Percentiles rank a stretch among this genome's conserved stretches.
Conservation (phyloP, 805 yeast species). For the Komagataella pseudopastoris region DNA sequence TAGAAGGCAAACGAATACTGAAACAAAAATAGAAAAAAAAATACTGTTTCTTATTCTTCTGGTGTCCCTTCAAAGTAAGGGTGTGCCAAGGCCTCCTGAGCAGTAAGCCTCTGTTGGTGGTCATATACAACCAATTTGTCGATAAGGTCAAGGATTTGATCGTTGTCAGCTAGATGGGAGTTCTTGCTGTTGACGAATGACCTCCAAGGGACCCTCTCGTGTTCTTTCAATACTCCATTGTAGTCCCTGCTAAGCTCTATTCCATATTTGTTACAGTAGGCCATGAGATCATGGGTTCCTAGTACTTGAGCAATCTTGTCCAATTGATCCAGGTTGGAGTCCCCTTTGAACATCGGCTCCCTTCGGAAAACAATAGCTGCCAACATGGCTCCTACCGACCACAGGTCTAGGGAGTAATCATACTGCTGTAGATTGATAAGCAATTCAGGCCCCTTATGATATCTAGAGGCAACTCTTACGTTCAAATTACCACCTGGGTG, state of each 20-base stretch:
- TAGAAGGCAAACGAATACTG: background rate
- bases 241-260: constrained; percentile 63
- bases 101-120: constrained; percentile 80
- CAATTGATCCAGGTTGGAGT: constrained; percentile 80
- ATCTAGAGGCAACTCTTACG: constrained; percentile 87
- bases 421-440: constrained; percentile 77
- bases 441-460: constrained; percentile 88
- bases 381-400: constrained; percentile 91
- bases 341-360: constrained; percentile 90
- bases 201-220: constrained; percentile 79
- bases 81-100: constrained; percentile 78
- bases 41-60: background rate
- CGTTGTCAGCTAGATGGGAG: constrained; percentile 44
- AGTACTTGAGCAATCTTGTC: constrained; percentile 80
- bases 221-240: constrained; percentile 53
- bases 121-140: constrained; percentile 74
- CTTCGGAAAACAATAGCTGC: constrained; percentile 84
- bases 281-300: constrained; percentile 70
- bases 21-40: background rate
- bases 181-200: constrained; percentile 62
- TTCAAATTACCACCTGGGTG: constrained; percentile 84
- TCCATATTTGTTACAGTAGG: constrained; percentile 59
- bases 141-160: constrained; percentile 69
- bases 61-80: constrained; percentile 19
- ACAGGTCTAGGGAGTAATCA: constrained; percentile 82